Base-by-base conservation (phyloP, 2,329 filamentous ascomycete genomes). In the Mycosphaerelloides madeirae region DNA sequence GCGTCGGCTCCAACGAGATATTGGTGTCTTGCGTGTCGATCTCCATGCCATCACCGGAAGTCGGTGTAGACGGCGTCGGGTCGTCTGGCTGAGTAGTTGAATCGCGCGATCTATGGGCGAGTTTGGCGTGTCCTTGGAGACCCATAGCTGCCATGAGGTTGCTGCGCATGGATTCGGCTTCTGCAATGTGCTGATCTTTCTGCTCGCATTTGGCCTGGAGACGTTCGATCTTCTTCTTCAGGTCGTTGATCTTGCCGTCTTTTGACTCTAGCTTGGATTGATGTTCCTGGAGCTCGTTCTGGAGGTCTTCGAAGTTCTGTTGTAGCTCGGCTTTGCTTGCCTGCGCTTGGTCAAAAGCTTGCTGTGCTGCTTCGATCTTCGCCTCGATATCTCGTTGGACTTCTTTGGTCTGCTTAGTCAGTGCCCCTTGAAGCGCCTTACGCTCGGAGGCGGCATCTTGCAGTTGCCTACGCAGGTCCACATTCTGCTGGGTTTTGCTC, bases 81-180 rank as follows among this genome's bases (percentile, higher is more conserved):
- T 52, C 43, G 12, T 49, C 36, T 3, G 19, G 44, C 16, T 41
- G 46, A 3, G 29, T 42, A 11, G 39, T 28, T 20, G 50, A 40
- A 22, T 48, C 44, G 13, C 57, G 46, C 6, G 50, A 52, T 9
- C 55, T 55, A 38, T 55, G 52, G 6, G 53, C 50, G 6, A 57
- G 44, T 14, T 20, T 43, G n/a, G 34, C 33, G 6, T 43, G 40
- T 19, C 48, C 51, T 14, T 38, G 48, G 15, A 66, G 37, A 3
- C 62, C 63, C 65, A 67, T 65, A 4, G 65, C 62, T 8, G 58
- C 58, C 56, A 68, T 63, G 20, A 69, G 53, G 33, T 64, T 63
- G 15, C 50, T 53, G 15, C 64, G 60, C 56, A 69, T 63, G 5
- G 62, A 60, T 43, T 67, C 60, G 6, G 66, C 65, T 53, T 68